Evolutionary conservation across 2,329 filamentous ascomycete species (phyloP), one percentile per base, ranked within the genome.

Genomic region (Nothophoma quercina): DNA sequence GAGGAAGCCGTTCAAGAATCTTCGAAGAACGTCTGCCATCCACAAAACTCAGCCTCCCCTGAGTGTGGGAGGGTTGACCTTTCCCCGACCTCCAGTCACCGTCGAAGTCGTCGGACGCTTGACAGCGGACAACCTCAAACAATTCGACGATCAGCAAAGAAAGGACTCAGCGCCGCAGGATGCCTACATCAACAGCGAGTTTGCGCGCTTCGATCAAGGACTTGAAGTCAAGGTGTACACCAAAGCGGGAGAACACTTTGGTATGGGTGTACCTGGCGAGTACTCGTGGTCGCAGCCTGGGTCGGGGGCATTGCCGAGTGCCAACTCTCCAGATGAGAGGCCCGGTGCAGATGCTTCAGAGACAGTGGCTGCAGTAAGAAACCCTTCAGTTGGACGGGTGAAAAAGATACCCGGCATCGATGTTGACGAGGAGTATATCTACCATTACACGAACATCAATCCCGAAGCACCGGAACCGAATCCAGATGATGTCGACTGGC

Each of bases 141-240:
- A 0, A 4, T 22, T 13, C 15, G 18, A 15, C 25, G 4, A 40
- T 8, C 15, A 44, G 18, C 28, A 36, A 9, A 30, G 46, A 9
- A 42, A 29, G 9, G 38, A 50, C 32, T 42, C 30, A n/a, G 18
- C 25, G n/a, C 46, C 30, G 13, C 42, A 5, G n/a, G n/a, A n/a
- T n/a, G n/a, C n/a, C n/a, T n/a, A n/a, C n/a, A n/a, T n/a, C n/a
- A n/a, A n/a, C n/a, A n/a, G n/a, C n/a, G n/a, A n/a, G n/a, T n/a
- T n/a, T n/a, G n/a, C n/a, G n/a, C n/a, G n/a, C n/a, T n/a, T n/a
- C n/a, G n/a, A n/a, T n/a, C n/a, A n/a, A n/a, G n/a, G n/a, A n/a
- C n/a, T n/a, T n/a, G n/a, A n/a, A n/a, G n/a, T n/a, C n/a, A n/a
- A n/a, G 8, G 16, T 8, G 12, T 12, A 9, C 8, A 1, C 18